These are phyloP conservation scores for Xerocomus brunneocitrinus DNA, from an alignment of 768 basidiomycete genomes.

Conservation along the genomic window DNA sequence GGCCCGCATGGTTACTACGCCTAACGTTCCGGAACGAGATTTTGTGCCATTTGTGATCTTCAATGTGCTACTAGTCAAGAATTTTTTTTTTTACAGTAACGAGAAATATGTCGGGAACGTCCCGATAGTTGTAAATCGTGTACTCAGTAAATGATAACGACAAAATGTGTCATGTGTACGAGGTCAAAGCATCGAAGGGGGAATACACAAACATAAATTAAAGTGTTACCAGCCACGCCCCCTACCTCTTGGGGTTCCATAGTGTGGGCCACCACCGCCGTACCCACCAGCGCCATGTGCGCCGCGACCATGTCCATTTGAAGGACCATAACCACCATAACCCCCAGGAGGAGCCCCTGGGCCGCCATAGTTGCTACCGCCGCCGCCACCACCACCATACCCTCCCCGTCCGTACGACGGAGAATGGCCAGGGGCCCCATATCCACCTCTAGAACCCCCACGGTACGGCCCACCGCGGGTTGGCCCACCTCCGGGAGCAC, in stretches of 20 bases:
- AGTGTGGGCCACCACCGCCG: slow-evolving; percentile 21
- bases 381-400: slow-evolving; percentile 15
- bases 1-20: slow-evolving; percentile 27
- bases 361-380: slow-evolving; percentile 8
- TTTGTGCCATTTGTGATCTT: neutral
- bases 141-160: slow-evolving; percentile 14
- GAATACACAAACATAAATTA: slow-evolving; percentile 29
- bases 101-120: neutral
- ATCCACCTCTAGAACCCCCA: slow-evolving; percentile 24
- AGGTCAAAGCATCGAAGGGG: slow-evolving; percentile 1
- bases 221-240: slow-evolving; percentile 43
- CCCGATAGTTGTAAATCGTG: slow-evolving; percentile 8
- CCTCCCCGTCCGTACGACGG: slow-evolving; percentile 26
- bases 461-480: slow-evolving; percentile 26
- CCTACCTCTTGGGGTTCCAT: slow-evolving; percentile 39
- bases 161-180: slow-evolving; percentile 5
- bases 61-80: neutral
- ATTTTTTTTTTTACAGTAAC: neutral
- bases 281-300: slow-evolving; percentile 32
- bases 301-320: slow-evolving; percentile 33
- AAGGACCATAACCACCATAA: slow-evolving; percentile 32
- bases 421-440: slow-evolving; percentile 17
- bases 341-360: slow-evolving; percentile 21
- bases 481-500: slow-evolving; percentile 26
- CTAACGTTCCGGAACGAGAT: slow-evolving; percentile 3